A percentile compares a stretch with the other conserved stretches of the same genome.
Evolutionary conservation across 306 rosid genomes (phyloP).

Genomic region (Senna siamea): DNA sequence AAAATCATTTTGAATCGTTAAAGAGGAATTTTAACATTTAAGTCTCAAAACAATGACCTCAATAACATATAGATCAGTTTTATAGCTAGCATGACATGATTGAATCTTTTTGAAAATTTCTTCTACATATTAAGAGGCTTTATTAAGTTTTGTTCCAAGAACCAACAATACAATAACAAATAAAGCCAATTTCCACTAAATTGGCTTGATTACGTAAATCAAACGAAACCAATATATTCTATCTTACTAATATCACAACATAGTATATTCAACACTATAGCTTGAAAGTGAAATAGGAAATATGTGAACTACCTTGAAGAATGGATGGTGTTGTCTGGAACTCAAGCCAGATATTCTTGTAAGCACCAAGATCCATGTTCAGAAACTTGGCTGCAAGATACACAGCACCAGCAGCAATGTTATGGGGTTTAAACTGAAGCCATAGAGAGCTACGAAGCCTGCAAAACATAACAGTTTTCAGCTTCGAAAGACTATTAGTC

Average conservation of each 20-base stretch:
- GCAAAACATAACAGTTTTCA: slow-evolving; percentile 40
- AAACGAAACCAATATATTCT: no score
- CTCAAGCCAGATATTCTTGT: slow-evolving; percentile 84
- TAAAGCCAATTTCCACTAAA: no score
- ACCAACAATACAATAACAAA: no score
- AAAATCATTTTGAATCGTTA: slow-evolving; percentile 24
- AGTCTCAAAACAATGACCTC: not conserved
- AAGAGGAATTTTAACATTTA: slow-evolving; percentile 2
- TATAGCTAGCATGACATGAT: no score
- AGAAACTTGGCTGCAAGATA: slow-evolving; percentile 87
- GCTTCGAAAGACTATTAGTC: not conserved
- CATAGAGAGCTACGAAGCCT: slow-evolving; percentile 98
- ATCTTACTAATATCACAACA: not conserved
- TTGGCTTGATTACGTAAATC: no score
- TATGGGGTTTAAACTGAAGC: slow-evolving; percentile 97
- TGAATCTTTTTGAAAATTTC: no score
- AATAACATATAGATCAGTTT: not conserved
- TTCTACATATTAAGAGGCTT: no score
- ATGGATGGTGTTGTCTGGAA: slow-evolving; percentile 85
- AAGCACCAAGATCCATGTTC: slow-evolving; percentile 71
- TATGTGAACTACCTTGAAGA: slow-evolving; percentile 70
- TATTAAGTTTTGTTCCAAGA: not conserved
- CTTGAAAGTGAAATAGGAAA: slow-evolving; percentile 15
- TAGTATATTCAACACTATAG: slow-evolving; percentile 16
- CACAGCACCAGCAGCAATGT: slow-evolving; percentile 97